Conservation (phyloP, 345 rosid genomes). For the Fremontodendron californicum region DNA sequence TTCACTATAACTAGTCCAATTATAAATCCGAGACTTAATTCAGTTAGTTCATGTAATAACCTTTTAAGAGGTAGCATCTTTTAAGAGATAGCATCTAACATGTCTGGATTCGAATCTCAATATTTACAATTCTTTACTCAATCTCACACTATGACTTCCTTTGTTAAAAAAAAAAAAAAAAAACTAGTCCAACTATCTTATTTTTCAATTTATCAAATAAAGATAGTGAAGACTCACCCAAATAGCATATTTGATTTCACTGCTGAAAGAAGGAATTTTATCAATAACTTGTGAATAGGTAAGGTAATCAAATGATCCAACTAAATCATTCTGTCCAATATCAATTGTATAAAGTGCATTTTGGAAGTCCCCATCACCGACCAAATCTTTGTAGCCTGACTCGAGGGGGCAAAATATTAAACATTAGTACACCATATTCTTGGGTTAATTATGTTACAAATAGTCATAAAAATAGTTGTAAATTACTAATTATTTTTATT, state of each 20-base stretch:
- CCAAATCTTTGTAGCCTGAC: slow-evolving; percentile 5
- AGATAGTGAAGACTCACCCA: slow-evolving; percentile 27
- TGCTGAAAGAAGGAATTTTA: slow-evolving; percentile 45
- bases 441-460: background rate
- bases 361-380: slow-evolving; percentile 20
- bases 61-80: too few species aligned
- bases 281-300: slow-evolving; percentile 32
- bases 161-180: too few species aligned
- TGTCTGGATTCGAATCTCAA: too few species aligned
- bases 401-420: background rate
- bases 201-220: background rate
- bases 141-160: too few species aligned
- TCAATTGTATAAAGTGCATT: slow-evolving; percentile 58
- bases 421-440: too few species aligned
- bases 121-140: too few species aligned
- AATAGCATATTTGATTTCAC: slow-evolving; percentile 46
- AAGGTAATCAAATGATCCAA: slow-evolving; percentile 30
- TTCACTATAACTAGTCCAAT: too few species aligned
- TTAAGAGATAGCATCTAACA: too few species aligned
- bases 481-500: background rate
- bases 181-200: background rate
- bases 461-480: background rate
- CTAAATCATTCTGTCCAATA: slow-evolving; percentile 71
- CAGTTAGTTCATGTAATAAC: too few species aligned
- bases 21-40: too few species aligned